Evolutionary conservation across 495 filamentous ascomycete genomes (phyloP).

Genomic region (Podospora pseudopauciseta): DNA sequence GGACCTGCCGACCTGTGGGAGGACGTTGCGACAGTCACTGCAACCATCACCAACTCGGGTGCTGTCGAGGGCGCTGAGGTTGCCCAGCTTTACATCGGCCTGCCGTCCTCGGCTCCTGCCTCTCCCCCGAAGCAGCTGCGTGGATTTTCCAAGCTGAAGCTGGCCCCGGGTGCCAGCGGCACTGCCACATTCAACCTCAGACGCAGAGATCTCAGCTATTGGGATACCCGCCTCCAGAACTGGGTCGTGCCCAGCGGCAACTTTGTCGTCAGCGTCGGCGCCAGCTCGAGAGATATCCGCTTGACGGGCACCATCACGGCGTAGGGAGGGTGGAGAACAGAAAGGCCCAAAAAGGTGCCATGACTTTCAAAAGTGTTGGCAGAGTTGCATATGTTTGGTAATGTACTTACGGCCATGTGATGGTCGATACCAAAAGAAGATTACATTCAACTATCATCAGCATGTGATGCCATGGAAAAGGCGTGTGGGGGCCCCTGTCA

Average conservation of each 20-base stretch:
- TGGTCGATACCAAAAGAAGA: background rate
- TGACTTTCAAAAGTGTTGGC: background rate
- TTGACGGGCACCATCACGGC: slow-evolving; percentile 28
- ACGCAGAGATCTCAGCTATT: slow-evolving; percentile 54
- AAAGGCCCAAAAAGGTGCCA: background rate
- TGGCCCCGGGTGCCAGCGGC: slow-evolving; percentile 42
- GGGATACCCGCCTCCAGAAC: slow-evolving; percentile 46
- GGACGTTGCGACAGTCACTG: slow-evolving; percentile 50
- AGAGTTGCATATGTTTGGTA: background rate
- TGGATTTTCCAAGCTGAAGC: slow-evolving; percentile 53
- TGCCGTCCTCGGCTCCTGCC: slow-evolving; percentile 32
- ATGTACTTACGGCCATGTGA: background rate
- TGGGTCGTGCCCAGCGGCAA: slow-evolving; percentile 52
- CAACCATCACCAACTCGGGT: slow-evolving; percentile 67
- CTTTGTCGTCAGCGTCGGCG: slow-evolving; percentile 48
- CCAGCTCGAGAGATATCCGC: slow-evolving; percentile 50
- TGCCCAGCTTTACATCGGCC: slow-evolving; percentile 55
- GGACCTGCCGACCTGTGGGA: slow-evolving; percentile 76
- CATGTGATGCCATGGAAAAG: no score
- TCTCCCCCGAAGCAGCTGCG: slow-evolving; percentile 50
- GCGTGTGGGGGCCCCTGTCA: no score
- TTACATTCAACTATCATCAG: background rate
- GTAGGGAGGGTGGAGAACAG: background rate
- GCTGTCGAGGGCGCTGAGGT: slow-evolving; percentile 52
- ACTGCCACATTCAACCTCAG: slow-evolving; percentile 47